Base-by-base conservation (phyloP, 2,329 filamentous ascomycete species). In the Ceratocystis harringtonii region DNA sequence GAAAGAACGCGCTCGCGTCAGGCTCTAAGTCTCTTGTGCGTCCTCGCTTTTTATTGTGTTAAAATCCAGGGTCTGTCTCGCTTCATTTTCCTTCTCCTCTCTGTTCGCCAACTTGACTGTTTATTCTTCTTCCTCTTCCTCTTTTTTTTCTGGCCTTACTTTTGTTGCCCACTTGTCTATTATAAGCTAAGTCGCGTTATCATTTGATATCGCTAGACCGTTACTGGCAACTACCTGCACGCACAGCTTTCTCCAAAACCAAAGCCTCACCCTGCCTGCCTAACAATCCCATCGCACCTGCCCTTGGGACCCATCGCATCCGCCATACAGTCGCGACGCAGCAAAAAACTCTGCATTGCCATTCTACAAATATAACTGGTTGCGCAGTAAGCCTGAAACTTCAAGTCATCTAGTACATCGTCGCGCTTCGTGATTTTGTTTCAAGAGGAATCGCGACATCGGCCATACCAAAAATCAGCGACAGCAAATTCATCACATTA, bases 1-100 rank as follows among this genome's bases (percentile, higher is more conserved):
- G 43, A 50, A 43, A 63, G 55, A 55, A 66, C 65, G 65, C 65
- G 65, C 61, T 66, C 65, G 61, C 65, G 65, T 61, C 41, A 25
- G 45, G 12, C 6, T 62, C 48, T 58, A 58, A 62, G 32, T 19
- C 19, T 50, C 61, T 48, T 32, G 41, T 48, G 25, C 22, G 48
- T 48, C 12, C 55, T 50, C 52, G n/a, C 28, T 28, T 41, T 36
- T 61, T 32, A 12, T 43, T 62, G 25, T 62, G 43, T 52, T 61
- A 25, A 41, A 36, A 32, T 55, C 32, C 45, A 22, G 19, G 17
- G 57, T 61, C 50, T 63, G 41, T 62, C 28, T 60, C 28, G 50
- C 17, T 57, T 55, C 62, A 64, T 63, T 63, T 43, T 22, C 15
- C 19, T 22, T 44, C 28, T 25, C 19, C 48, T 44, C 36, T 41